These are phyloP conservation scores for Blastobotrys illinoisensis DNA, from an alignment of 1,139 yeast species.

Conservation along the genomic window DNA sequence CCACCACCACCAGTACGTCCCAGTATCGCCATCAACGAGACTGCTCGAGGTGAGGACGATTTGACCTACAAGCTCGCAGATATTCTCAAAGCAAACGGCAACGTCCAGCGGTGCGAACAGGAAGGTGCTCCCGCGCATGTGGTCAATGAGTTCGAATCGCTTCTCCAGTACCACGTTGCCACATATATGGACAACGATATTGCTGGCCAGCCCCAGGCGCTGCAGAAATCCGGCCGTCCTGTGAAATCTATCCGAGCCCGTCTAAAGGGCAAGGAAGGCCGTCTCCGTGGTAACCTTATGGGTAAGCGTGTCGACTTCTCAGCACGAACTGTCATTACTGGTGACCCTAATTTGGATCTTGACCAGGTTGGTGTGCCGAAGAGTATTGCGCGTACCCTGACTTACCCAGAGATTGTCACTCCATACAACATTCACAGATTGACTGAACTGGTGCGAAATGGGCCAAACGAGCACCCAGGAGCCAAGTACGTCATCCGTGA, in stretches of 20 bases:
- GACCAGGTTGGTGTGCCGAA: slow-evolving; percentile 99
- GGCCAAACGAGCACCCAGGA: slow-evolving; percentile 99
- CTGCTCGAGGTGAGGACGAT: slow-evolving; percentile 99
- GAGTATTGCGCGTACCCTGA: slow-evolving; percentile 88
- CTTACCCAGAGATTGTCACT: slow-evolving; percentile 96
- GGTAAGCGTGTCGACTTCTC: slow-evolving; percentile 99
- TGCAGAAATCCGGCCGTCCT: slow-evolving; percentile 98
- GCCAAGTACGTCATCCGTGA: slow-evolving; percentile 97
- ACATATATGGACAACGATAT: slow-evolving; percentile 99
- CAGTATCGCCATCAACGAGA: slow-evolving; percentile 93
- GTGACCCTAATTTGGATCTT: slow-evolving; percentile 95
- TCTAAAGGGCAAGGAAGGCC: slow-evolving; percentile 98
- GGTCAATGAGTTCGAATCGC: slow-evolving; percentile 90
- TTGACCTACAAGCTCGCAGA: slow-evolving; percentile 96
- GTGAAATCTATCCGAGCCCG: slow-evolving; percentile 98
- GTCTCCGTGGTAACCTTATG: slow-evolving; percentile 97
- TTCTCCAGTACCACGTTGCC: slow-evolving; percentile 97
- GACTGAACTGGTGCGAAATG: slow-evolving; percentile 91
- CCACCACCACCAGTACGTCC: slow-evolving; percentile 99
- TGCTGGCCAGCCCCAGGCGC: slow-evolving; percentile 99
- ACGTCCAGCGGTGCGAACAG: slow-evolving; percentile 92
- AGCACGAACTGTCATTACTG: slow-evolving; percentile 98
- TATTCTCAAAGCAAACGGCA: slow-evolving; percentile 90
- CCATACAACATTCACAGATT: slow-evolving; percentile 92
- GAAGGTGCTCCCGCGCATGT: slow-evolving; percentile 99